A percentile compares a stretch with the other conserved stretches of the same genome.
These are phyloP conservation scores for Datura wrightii DNA, from an alignment of 257 asterid species.

Conservation along the genomic window DNA sequence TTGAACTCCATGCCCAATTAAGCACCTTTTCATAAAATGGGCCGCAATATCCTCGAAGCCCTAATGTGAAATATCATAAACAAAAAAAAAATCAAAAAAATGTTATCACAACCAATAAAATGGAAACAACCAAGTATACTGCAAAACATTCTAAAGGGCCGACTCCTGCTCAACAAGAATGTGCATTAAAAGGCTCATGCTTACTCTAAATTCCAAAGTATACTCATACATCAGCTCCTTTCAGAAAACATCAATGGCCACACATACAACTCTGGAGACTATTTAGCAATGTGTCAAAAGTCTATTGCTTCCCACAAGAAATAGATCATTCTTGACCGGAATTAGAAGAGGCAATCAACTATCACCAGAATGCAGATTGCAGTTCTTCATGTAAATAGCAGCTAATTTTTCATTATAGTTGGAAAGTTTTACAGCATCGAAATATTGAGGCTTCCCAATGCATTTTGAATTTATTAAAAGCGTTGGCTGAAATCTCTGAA, in stretches of 20 bases:
- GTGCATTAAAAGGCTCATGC: background rate
- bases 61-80: background rate
- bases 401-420: background rate
- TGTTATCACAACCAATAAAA: background rate
- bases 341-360: background rate
- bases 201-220: background rate
- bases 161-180: background rate
- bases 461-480: constrained; percentile 7
- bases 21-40: background rate
- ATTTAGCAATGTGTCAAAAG: background rate
- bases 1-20: no score
- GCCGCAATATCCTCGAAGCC: background rate
- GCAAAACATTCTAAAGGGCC: background rate
- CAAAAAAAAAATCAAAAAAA: background rate
- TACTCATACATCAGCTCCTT: background rate
- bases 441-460: constrained; percentile 6
- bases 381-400: background rate
- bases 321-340: background rate
- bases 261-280: background rate
- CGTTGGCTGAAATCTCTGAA: background rate
- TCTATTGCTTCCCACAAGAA: constrained; percentile 10
- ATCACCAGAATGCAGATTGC: background rate
- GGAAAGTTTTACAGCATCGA: background rate
- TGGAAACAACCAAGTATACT: background rate
- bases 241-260: background rate